Base-by-base conservation (phyloP, 169 alveolate genomes). In the Eimeria acervulina region DNA sequence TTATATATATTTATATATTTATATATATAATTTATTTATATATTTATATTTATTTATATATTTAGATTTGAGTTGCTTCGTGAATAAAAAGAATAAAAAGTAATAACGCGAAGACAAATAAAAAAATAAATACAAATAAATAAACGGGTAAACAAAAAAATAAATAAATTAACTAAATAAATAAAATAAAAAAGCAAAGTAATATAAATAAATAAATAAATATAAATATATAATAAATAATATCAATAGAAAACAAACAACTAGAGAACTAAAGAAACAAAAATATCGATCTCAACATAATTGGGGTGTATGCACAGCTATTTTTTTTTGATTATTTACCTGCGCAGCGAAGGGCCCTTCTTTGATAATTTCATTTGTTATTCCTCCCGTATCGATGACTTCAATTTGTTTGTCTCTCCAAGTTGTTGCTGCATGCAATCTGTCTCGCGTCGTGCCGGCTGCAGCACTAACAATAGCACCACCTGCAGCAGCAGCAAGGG, bases 381-480 rank as follows among this genome's bases (percentile, higher is more conserved):
- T 74, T 12, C 95, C 95, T 28, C 95, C 95, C 44, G 95, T 90
- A 44, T 90, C 95, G 36, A 52, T 78, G 15, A 90, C 55, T 23
- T 44, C 78, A 68, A 90, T 44, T 26, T 23, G 47, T 10, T 40
- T 5, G 7, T 78, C 90, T 12, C 80, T 19, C 89, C 90, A 90
- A 40, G 12, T 31, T 3, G 63, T 26, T 66, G 40, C 19, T n/a
- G 90, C 74, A n/a, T 40, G 38, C 74, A 47, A 90, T 4, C 90
- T 12, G 42, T 90, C 95, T 51, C 95, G 28, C 13, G 95, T 90
- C 8, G 90, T 90, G 17, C 95, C 76, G 3, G 47, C 52, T 28
- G 52, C 28, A 17, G 47, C 6, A 70, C 92, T 83, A 10, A 52
- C 92, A 6, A 47, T 26, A 10, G 92, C 72, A 15, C 72, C 72